A percentile compares a stretch with the other conserved stretches of the same genome.
phyloP scores from a whole-genome alignment of 139 green algal genomes.

The Closterium sp. region DNA sequence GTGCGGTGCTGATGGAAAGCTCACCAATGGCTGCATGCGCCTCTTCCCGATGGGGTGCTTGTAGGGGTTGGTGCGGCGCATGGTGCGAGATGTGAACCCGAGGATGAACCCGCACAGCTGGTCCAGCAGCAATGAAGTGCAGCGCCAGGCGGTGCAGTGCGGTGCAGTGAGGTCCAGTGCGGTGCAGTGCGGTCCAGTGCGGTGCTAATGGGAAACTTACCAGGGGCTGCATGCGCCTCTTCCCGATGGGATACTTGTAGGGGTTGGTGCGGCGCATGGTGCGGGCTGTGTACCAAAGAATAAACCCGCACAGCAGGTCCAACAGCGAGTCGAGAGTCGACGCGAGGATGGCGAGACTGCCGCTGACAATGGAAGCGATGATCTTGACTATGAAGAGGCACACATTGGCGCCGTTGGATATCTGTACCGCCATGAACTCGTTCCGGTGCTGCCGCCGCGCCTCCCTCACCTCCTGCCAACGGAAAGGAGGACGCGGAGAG shows the following conservation, averaged over 20 bases:
- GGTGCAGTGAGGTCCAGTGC: no score
- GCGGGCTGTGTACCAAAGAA: conserved; percentile 58
- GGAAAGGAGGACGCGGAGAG: not conserved
- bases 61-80: not conserved
- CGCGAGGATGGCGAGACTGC: conserved; percentile 60
- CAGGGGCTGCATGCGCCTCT: conserved; percentile 63
- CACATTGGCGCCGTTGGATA: conserved; percentile 54
- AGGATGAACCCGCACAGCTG: no score
- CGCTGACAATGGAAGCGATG: conserved; percentile 42
- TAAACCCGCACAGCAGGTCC: conserved; percentile 60
- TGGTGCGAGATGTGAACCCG: no score
- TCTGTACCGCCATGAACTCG: conserved; percentile 30
- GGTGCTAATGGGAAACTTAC: no score
- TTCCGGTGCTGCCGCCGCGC: not conserved
- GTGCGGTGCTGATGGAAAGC: no score
- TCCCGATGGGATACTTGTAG: conserved; percentile 61
- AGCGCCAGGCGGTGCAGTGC: no score
- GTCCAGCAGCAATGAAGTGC: no score
- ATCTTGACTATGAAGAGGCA: conserved; percentile 59
- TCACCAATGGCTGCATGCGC: no score
- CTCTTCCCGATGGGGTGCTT: no score
- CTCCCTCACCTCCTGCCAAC: not conserved
- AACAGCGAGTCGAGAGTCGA: conserved; percentile 64
- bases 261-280: conserved; percentile 50
- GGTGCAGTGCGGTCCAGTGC: no score